A percentile compares a stretch with the other conserved stretches of the same genome.
Conservation (phyloP, 192 early-diverging fungal species). For the Backusella morwellensis region DNA sequence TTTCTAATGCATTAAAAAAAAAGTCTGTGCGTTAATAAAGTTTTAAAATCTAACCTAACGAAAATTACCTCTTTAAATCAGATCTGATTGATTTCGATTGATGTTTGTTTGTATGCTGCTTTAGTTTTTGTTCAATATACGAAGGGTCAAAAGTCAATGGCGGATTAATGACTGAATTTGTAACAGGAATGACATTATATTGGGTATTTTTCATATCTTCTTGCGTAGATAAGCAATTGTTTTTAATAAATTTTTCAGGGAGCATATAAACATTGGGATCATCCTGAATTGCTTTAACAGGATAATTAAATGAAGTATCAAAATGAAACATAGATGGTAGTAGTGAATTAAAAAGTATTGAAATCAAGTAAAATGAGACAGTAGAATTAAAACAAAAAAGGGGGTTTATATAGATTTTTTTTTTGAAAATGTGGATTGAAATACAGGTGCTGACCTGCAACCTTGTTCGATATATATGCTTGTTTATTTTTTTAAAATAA, state of each 20-base stretch:
- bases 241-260: neutral
- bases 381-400: neutral
- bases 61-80: neutral
- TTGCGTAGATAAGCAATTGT: neutral
- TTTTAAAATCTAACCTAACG: neutral
- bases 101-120: neutral
- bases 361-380: neutral
- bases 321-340: neutral
- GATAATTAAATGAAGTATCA: neutral
- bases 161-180: neutral
- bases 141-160: neutral
- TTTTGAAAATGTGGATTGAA: neutral
- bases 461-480: neutral
- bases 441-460: neutral
- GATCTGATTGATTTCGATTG: neutral
- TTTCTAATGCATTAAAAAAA: constrained; percentile 5
- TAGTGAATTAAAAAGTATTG: neutral
- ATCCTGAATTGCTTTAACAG: neutral
- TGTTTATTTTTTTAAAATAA: neutral
- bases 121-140: neutral
- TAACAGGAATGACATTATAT: neutral
- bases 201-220: neutral
- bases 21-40: constrained; percentile 4
- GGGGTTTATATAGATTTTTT: neutral
- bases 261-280: neutral